Conservation (phyloP, 2,329 filamentous ascomycete genomes). For the Pestalotiopsis sp. region DNA sequence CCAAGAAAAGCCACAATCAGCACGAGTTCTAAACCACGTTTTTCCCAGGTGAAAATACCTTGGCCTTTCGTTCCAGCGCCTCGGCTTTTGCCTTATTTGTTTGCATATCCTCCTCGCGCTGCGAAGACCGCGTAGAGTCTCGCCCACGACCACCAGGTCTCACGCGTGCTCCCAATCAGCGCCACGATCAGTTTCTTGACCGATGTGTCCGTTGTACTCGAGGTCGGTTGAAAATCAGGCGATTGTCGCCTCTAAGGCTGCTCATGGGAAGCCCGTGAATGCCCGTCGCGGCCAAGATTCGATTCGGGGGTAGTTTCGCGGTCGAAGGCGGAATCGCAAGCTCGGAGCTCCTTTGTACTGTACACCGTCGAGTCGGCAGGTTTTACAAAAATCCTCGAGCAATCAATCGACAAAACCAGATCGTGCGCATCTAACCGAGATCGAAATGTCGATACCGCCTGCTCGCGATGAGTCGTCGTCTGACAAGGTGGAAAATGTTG, state of each 20-base stretch:
- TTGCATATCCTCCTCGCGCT: conserved; percentile 31
- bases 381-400: no score
- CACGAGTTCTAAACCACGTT: no score
- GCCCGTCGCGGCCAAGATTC: background rate
- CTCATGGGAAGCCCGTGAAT: background rate
- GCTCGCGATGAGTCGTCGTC: conserved; percentile 2
- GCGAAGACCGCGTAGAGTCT: conserved; percentile 13
- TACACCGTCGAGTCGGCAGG: no score
- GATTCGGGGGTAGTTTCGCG: background rate
- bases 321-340: background rate
- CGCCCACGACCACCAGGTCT: conserved; percentile 10
- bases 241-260: background rate
- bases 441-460: background rate
- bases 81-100: conserved; percentile 46
- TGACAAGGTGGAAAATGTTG: conserved; percentile 5
- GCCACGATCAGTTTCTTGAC: background rate
- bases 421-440: background rate
- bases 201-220: background rate
- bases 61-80: conserved; percentile 39
- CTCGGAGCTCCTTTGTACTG: no score
- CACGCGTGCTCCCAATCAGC: background rate
- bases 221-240: background rate
- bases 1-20: conserved; percentile 22
- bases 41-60: conserved; percentile 22
- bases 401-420: no score